phyloP scores from a whole-genome alignment of 257 asterid species.

The Fraxinus anomala region DNA sequence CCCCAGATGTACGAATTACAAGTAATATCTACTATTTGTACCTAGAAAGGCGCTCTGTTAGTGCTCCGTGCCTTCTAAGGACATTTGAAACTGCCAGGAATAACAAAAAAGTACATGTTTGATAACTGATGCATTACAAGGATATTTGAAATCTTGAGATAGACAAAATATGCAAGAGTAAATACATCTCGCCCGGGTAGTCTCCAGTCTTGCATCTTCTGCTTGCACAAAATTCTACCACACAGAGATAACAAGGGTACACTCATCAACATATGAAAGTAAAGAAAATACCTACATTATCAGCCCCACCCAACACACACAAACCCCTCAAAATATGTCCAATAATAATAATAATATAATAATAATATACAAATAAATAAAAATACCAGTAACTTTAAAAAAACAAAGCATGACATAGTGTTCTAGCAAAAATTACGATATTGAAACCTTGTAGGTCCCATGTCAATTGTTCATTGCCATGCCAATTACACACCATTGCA shows the following conservation, averaged over 20 bases:
- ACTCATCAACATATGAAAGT: slow-evolving; percentile 13
- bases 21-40: slow-evolving; percentile 27
- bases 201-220: slow-evolving; percentile 60
- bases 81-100: slow-evolving; percentile 67
- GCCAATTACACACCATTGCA: neutral
- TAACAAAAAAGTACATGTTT: slow-evolving; percentile 14
- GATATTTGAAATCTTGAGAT: slow-evolving; percentile 8
- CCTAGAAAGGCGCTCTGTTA: slow-evolving; percentile 93
- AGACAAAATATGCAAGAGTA: slow-evolving; percentile 17
- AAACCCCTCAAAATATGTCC: neutral
- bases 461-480: neutral
- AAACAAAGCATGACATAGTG: neutral
- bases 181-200: slow-evolving; percentile 73
- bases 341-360: neutral
- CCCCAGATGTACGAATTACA: neutral
- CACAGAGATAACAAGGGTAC: slow-evolving; percentile 11
- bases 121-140: slow-evolving; percentile 10
- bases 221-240: slow-evolving; percentile 54
- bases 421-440: neutral
- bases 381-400: neutral
- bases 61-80: slow-evolving; percentile 83
- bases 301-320: neutral
- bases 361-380: neutral
- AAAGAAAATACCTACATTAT: slow-evolving; percentile 14
- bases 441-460: neutral